These are phyloP conservation scores for Pythium dissimile DNA, from an alignment of 352 stramenopile genomes.

Conservation along the genomic window DNA sequence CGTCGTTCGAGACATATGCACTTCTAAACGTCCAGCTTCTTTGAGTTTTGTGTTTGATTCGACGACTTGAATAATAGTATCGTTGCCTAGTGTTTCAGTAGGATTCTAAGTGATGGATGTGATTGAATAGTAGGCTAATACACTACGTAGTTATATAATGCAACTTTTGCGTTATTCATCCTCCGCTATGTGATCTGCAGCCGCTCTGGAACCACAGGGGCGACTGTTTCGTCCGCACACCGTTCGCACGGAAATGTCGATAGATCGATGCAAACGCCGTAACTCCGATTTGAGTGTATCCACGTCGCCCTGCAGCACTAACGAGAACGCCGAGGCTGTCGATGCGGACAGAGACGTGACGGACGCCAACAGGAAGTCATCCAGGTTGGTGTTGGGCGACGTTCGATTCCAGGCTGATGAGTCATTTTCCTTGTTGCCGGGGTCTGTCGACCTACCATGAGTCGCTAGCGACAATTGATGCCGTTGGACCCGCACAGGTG, in stretches of 20 bases:
- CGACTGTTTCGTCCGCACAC: no score
- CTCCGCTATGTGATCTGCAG: no score
- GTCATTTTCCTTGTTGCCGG: slow-evolving; percentile 17
- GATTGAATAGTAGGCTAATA: no score
- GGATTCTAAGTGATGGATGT: no score
- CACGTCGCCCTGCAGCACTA: slow-evolving; percentile 18
- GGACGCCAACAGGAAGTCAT: slow-evolving; percentile 17
- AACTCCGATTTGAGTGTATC: slow-evolving; percentile 18
- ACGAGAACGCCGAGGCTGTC: slow-evolving; percentile 15
- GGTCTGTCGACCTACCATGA: no score
- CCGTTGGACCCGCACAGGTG: slow-evolving; percentile 1
- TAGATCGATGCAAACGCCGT: slow-evolving; percentile 17
- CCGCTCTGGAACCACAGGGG: no score
- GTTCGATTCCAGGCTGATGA: neutral
- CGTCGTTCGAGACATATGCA: neutral
- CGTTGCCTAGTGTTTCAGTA: neutral
- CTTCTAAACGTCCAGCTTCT: no score
- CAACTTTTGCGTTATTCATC: no score
- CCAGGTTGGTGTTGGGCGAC: neutral
- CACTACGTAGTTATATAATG: no score
- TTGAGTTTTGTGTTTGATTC: no score
- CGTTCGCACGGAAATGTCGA: slow-evolving; percentile 19
- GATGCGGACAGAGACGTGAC: slow-evolving; percentile 14
- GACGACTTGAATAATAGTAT: no score
- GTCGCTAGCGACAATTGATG: no score